A percentile compares a stretch with the other conserved stretches of the same genome.
Evolutionary conservation across 1,284 basidiomycete species (phyloP).

Genomic region (Leccinum griseonigrum): DNA sequence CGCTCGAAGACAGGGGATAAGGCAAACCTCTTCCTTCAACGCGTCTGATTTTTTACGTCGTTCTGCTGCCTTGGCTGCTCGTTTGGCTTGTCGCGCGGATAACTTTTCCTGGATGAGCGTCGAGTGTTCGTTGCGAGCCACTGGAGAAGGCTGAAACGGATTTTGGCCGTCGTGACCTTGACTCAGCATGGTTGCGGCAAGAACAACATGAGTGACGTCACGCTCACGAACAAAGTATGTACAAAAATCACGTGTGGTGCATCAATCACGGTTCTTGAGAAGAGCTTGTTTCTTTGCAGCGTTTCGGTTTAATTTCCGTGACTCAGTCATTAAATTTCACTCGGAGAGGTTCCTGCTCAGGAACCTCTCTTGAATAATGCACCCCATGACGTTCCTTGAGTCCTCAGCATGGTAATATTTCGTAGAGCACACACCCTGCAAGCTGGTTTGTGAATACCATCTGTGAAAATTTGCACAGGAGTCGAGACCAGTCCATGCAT

Average conservation of each 20-base stretch:
- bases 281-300: background rate
- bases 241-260: background rate
- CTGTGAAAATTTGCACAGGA: background rate
- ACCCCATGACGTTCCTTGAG: background rate
- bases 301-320: background rate
- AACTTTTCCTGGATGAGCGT: constrained; percentile 6
- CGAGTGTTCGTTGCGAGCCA: background rate
- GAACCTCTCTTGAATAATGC: background rate
- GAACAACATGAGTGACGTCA: background rate
- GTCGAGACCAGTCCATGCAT: no score
- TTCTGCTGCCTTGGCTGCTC: constrained; percentile 17
- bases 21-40: constrained; percentile 19
- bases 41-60: constrained; percentile 18
- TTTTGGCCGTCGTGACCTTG: background rate
- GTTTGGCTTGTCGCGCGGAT: constrained; percentile 10
- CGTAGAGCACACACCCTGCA: background rate
- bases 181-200: background rate
- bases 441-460: background rate
- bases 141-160: background rate
- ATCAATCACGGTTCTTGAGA: background rate
- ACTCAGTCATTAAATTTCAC: background rate
- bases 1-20: background rate
- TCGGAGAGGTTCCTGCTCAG: background rate
- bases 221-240: background rate
- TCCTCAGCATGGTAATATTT: background rate